Base-by-base conservation (phyloP, 768 basidiomycete species). In the Russula foetens region DNA sequence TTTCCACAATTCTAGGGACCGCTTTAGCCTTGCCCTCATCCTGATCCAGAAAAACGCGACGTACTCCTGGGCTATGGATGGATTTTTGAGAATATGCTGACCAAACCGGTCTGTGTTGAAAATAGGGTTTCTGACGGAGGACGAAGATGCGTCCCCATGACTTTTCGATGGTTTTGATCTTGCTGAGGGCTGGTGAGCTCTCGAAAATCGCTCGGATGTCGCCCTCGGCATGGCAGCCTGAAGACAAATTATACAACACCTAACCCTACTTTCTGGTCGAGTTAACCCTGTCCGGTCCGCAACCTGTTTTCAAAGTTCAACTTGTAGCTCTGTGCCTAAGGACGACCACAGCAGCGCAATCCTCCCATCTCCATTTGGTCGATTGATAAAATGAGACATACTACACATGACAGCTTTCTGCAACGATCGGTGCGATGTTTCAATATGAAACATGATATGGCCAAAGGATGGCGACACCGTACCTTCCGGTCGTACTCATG, bases 71-170 rank as follows among this genome's bases (percentile, higher is more conserved):
- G 92, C 92, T 35, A 92, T 88, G 60, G 85, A 81, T 5, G 92
- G 88, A 72, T 93, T 98, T 75, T 96, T 98, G 62, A 98, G 80
- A 66, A 99, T 98, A 75, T 99, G 96, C 72, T 98, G 96, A 23
- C 97, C 96, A 67, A 97, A 98, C 66, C 90, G 81, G 69, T 91
- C 90, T 3, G 94, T 97, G 69, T 97, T 95, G 79, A 93, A 94
- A 60, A 94, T 86, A 0, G 92, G 92, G 68, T 92, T 93, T n/a
- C 84, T 82, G 24, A 76, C 75, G 4, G 78, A 76, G 0, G 79
- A 74, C 1, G 75, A 72, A 7, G 72, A 71, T 14, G 71, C 65
- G 46, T 71, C 71, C 49, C 73, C 76, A 4, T 75, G 69, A 45
- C 77, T 77, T 54, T 78, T 76, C 11, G 78, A 74, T 59, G 81